A percentile compares a stretch with the other conserved stretches of the same genome.
phyloP scores from a whole-genome alignment of 2,329 filamentous ascomycete genomes.

The Phaeomoniella chlamydospora region DNA sequence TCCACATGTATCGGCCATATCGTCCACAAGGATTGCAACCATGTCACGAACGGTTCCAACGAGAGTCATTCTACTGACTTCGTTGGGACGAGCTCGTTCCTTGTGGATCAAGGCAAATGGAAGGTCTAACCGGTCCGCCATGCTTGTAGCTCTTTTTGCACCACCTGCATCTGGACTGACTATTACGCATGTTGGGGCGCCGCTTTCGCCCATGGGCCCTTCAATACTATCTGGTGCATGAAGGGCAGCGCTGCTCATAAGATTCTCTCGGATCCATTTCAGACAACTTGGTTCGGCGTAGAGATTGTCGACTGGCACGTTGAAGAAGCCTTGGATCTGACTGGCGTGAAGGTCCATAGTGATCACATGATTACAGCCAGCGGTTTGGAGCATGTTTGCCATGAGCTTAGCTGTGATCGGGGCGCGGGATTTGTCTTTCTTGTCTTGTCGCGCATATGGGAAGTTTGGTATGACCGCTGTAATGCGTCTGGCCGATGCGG shows the following conservation, averaged over 20 bases:
- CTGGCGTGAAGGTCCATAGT: constrained; percentile 93
- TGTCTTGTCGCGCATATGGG: constrained; percentile 91
- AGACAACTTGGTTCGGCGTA: constrained; percentile 89
- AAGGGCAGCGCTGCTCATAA: constrained; percentile 46
- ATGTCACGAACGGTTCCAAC: constrained; percentile 86
- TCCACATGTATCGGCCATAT: constrained; percentile 95
- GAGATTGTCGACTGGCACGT: constrained; percentile 64
- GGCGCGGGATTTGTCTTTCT: constrained; percentile 92
- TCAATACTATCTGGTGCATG: constrained; percentile 4
- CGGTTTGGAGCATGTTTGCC: constrained; percentile 94
- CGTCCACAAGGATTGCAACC: constrained; percentile 89
- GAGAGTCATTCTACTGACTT: constrained; percentile 88
- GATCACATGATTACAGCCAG: constrained; percentile 84
- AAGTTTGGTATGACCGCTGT: constrained; percentile 94
- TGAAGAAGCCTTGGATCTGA: constrained; percentile 95
- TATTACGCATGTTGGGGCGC: constrained; percentile 51
- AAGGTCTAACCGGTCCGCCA: constrained; percentile 80
- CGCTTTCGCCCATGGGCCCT: constrained; percentile 5
- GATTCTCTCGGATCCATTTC: constrained; percentile 80
- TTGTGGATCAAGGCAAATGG: constrained; percentile 95
- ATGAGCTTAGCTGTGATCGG: constrained; percentile 92
- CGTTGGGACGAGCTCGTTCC: constrained; percentile 80
- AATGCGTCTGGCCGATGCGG: constrained; percentile 73
- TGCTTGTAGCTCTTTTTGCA: constrained; percentile 83
- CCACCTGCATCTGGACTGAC: constrained; percentile 91